Conservation (phyloP, 2,329 filamentous ascomycete genomes). For the Apiospora hydei region DNA sequence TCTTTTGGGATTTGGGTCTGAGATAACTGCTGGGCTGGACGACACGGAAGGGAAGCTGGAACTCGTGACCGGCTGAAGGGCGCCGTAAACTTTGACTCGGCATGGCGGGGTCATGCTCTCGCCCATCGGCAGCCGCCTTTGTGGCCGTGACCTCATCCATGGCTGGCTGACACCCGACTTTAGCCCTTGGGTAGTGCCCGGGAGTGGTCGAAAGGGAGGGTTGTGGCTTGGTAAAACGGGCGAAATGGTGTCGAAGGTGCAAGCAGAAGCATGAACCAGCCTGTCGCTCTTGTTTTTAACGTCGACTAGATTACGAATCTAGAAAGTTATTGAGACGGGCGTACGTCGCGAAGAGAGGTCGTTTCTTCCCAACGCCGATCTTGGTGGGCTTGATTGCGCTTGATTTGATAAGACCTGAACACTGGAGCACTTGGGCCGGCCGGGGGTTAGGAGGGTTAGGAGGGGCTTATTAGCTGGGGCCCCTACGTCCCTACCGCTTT, state of each 20-base stretch:
- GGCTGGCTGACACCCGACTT: constrained; percentile 26
- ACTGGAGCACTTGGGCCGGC: not conserved
- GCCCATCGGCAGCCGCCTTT: constrained; percentile 15
- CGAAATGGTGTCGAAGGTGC: not conserved
- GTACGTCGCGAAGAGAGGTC: constrained; percentile 14
- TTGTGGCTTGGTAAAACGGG: constrained; percentile 3
- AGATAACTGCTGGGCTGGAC: constrained; percentile 68
- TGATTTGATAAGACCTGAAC: constrained; percentile 22
- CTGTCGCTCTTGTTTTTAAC: constrained; percentile 1
- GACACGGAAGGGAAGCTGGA: constrained; percentile 53
- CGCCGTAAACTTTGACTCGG: constrained; percentile 35
- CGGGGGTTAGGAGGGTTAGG: not conserved
- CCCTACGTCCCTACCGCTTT: not conserved
- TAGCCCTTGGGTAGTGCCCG: constrained; percentile 16
- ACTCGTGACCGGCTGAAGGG: constrained; percentile 48
- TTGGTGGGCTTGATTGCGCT: constrained; percentile 16
- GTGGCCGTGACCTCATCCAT: constrained; percentile 27
- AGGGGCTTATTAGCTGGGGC: constrained; percentile 18
- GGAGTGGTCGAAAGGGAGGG: not conserved
- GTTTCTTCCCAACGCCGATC: constrained; percentile 21
- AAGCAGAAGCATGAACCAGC: not conserved
- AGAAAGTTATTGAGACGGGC: constrained; percentile 2
- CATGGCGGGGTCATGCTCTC: constrained; percentile 27
- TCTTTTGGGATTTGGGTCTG: constrained; percentile 48
- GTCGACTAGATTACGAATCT: not conserved